These are phyloP conservation scores for Mycothermus thermophilus DNA, from an alignment of 495 filamentous ascomycete genomes.

Conservation along the genomic window DNA sequence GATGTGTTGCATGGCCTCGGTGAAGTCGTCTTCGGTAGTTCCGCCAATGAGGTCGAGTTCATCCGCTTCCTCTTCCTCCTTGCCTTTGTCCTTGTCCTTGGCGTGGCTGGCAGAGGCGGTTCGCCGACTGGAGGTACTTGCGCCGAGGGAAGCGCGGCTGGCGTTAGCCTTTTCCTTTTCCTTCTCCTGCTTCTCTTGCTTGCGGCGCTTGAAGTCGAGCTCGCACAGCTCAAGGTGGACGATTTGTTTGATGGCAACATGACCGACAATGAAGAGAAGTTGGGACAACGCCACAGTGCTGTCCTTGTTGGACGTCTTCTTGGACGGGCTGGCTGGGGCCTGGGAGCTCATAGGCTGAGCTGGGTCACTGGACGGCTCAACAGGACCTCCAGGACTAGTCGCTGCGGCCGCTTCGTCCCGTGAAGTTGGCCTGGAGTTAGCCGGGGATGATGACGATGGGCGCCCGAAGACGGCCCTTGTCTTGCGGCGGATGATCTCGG, in stretches of 20 bases:
- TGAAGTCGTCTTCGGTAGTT: slow-evolving; percentile 97
- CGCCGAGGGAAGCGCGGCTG: slow-evolving; percentile 17
- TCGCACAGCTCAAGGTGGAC: slow-evolving; percentile 98
- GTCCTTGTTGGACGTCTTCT: slow-evolving; percentile 40
- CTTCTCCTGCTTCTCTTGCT: slow-evolving; percentile 90
- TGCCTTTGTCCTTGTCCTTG: slow-evolving; percentile 18
- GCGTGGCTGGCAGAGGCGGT: slow-evolving; percentile 2
- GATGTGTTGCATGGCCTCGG: slow-evolving; percentile 87
- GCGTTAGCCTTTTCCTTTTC: slow-evolving; percentile 23
- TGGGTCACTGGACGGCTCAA: slow-evolving; percentile 11
- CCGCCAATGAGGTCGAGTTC: slow-evolving; percentile 94
- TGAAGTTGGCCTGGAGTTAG: slow-evolving; percentile 25
- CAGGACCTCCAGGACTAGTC: no score
- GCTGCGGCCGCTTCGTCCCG: slow-evolving; percentile 26
- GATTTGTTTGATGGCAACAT: slow-evolving; percentile 96
- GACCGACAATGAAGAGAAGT: slow-evolving; percentile 87
- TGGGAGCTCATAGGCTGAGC: no score
- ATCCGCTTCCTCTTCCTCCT: slow-evolving; percentile 53
- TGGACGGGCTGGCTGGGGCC: slow-evolving; percentile 21
- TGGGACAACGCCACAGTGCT: slow-evolving; percentile 69
- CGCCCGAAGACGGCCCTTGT: slow-evolving; percentile 64
- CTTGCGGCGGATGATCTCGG: slow-evolving; percentile 77
- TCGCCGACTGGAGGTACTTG: slow-evolving; percentile 19
- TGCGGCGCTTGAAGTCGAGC: slow-evolving; percentile 90
- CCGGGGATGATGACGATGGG: slow-evolving; percentile 6